These are phyloP conservation scores for Oryza officinalis DNA, from an alignment of 176 grass and related monocot species.

Conservation along the genomic window DNA sequence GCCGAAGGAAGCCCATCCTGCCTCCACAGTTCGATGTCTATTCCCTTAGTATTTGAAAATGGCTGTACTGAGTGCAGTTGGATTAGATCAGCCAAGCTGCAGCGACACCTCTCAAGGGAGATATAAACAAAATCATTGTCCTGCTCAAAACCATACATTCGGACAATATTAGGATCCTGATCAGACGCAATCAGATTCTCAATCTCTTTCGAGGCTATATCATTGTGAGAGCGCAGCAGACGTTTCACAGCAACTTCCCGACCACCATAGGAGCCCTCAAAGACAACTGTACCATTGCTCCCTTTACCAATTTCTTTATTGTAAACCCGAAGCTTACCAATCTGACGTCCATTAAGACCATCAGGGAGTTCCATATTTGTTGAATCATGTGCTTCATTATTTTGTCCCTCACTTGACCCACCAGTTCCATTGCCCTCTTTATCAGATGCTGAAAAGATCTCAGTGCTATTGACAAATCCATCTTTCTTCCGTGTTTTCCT, in stretches of 20 bases:
- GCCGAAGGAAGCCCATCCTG: slow-evolving; percentile 77
- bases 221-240: slow-evolving; percentile 80
- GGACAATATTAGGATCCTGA: slow-evolving; percentile 88
- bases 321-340: slow-evolving; percentile 78
- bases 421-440: slow-evolving; percentile 52
- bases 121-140: slow-evolving; percentile 95
- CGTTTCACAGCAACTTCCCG: slow-evolving; percentile 90
- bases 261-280: slow-evolving; percentile 80
- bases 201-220: slow-evolving; percentile 88
- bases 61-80: slow-evolving; percentile 38
- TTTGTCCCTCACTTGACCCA: slow-evolving; percentile 27
- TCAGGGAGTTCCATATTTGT: slow-evolving; percentile 23
- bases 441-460: slow-evolving; percentile 29
- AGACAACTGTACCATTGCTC: slow-evolving; percentile 97
- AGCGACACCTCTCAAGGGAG: slow-evolving; percentile 82
- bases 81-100: slow-evolving; percentile 86
- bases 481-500: slow-evolving; percentile 72
- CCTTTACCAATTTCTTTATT: slow-evolving; percentile 93
- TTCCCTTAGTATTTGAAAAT: slow-evolving; percentile 44
- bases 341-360: slow-evolving; percentile 56
- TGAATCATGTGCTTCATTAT: slow-evolving; percentile 26
- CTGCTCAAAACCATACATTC: slow-evolving; percentile 78
- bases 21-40: slow-evolving; percentile 68
- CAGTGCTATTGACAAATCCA: slow-evolving; percentile 27
- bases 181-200: slow-evolving; percentile 96